A percentile compares a stretch with the other conserved stretches of the same genome.
phyloP scores from a whole-genome alignment of 495 filamentous ascomycete species.

The Aspergillus sclerotiicarbonarius region DNA sequence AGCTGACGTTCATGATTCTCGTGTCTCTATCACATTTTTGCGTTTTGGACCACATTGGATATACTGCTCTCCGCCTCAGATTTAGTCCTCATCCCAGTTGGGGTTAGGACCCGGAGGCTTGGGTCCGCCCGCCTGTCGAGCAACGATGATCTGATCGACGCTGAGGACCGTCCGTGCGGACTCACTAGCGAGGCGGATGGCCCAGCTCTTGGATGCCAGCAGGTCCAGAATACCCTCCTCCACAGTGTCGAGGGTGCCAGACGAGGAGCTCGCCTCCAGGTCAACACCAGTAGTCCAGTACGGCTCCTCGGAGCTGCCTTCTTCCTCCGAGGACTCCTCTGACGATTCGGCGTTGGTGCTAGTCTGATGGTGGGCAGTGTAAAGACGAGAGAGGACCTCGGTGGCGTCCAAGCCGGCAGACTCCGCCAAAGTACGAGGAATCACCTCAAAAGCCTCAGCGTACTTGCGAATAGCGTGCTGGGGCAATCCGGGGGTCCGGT shows the following conservation, averaged over 20 bases:
- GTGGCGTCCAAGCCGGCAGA: conserved; percentile 94
- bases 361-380: conserved; percentile 80
- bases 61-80: conserved; percentile 8
- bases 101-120: conserved; percentile 94
- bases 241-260: conserved; percentile 81
- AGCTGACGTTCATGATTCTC: conserved; percentile 21
- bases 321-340: conserved; percentile 31
- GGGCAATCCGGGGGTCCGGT: conserved; percentile 85
- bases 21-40: conserved; percentile 22
- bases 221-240: conserved; percentile 92
- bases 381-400: conserved; percentile 85
- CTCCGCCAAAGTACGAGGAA: conserved; percentile 90
- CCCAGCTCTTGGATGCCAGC: conserved; percentile 87
- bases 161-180: conserved; percentile 90
- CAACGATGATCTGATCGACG: conserved; percentile 99
- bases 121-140: conserved; percentile 93
- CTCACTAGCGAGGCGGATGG: conserved; percentile 94
- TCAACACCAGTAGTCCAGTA: conserved; percentile 92
- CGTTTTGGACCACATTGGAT: conserved; percentile 7
- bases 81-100: conserved; percentile 97
- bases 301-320: conserved; percentile 54
- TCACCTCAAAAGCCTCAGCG: conserved; percentile 95
- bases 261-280: conserved; percentile 78
- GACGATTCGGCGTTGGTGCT: conserved; percentile 25
- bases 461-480: conserved; percentile 98